These are phyloP conservation scores for Ascochyta koolunga DNA, from an alignment of 2,329 filamentous ascomycete species.

Conservation along the genomic window DNA sequence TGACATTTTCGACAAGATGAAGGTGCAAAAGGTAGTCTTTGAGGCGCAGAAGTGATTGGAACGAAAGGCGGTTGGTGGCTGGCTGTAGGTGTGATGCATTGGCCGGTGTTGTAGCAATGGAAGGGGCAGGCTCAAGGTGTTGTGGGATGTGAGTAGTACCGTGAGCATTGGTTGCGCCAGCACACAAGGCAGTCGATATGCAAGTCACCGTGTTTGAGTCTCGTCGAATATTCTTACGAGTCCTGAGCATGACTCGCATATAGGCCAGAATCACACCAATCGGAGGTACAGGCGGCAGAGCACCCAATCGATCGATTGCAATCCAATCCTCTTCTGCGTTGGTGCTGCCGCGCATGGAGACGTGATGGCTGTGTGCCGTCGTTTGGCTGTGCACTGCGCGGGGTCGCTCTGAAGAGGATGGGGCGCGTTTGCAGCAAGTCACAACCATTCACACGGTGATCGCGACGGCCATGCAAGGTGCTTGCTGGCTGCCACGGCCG, in stretches of 20 bases:
- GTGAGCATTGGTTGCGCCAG: not conserved
- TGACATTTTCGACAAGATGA: conserved; percentile 59
- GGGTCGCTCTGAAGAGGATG: conserved; percentile 22
- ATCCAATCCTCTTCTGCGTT: conserved; percentile 11
- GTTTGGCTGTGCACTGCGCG: conserved; percentile 25
- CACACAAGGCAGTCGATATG: not conserved
- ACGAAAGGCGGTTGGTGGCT: not conserved
- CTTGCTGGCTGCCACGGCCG: conserved; percentile 12
- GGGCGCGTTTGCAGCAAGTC: conserved; percentile 22
- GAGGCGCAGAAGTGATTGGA: conserved; percentile 48
- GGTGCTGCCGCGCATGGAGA: conserved; percentile 14
- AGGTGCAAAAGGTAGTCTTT: conserved; percentile 61
- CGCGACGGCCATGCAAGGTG: conserved; percentile 17
- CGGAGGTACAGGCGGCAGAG: conserved; percentile 7
- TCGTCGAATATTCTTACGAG: not conserved
- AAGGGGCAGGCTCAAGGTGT: not conserved
- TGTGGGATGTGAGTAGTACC: not conserved
- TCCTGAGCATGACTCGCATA: conserved; percentile 10
- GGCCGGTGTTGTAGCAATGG: not conserved
- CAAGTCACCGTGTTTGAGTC: not conserved
- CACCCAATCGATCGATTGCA: conserved; percentile 5
- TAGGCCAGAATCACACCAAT: conserved; percentile 4
- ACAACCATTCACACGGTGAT: conserved; percentile 8
- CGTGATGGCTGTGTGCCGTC: conserved; percentile 11
- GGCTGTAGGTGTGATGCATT: conserved; percentile 3